Evolutionary conservation across 1,284 basidiomycete genomes (phyloP), one percentile per base, ranked within the genome.

Genomic region (Microbotryum saponariae): DNA sequence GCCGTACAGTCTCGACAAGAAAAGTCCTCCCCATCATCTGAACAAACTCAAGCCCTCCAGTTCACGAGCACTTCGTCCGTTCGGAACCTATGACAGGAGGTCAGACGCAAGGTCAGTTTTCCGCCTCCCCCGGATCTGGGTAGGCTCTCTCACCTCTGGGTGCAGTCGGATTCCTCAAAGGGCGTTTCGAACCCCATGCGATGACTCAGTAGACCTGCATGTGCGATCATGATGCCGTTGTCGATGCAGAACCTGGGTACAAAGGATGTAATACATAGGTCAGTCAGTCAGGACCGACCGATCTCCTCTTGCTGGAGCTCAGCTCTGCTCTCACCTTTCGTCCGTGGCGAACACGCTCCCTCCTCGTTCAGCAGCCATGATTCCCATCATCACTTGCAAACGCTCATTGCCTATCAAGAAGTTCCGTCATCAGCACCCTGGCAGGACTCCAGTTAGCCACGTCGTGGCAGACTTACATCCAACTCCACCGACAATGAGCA

Each of bases 161-260:
- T 97, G 69, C 90, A 92, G 44, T 83, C 86, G 61, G 86, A 91
- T 74, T 93, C 84, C 48, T 81, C 76, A 42, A 97, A 73, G 3
- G 86, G 82, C 1, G 91, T 96, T 52, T 77, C 77, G 67, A 85
- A 81, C n/a, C 94, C 94, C 91, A 96, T 97, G 7, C 96, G 82
- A 76, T 85, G 91, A 62, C 87, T 85, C 46, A 99, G 80, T 53
- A 99, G 79, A 6, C 29, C 94, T 2, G 96, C 96, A 75, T 99
- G 96, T 1, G 96, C 96, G 61, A 99, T 98, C 96, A 99, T 99
- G 73, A 98, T 94, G 3, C 96, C 96, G 73, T 99, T 99, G 77
- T 99, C 96, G 66, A 99, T 97, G 76, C 94, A 97, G 77, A 96
- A 97, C 59, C 92, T 94, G 69, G 7, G 9, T 61, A 42, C 31